phyloP scores from a whole-genome alignment of 2,329 filamentous ascomycete genomes.

The Helotiales sp. region DNA sequence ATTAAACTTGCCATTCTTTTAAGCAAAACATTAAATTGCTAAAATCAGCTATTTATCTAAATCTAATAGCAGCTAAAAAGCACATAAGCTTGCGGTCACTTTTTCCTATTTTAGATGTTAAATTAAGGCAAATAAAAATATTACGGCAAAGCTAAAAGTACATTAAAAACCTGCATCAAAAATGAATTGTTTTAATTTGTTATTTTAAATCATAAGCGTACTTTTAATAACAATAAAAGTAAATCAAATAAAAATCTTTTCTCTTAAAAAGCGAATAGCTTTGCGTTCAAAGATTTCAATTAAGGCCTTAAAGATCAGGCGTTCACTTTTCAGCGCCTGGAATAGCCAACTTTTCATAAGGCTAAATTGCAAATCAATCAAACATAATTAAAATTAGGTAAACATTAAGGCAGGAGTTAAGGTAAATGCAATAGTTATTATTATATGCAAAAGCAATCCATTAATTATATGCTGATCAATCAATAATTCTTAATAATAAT shows the following conservation, averaged over 20 bases:
- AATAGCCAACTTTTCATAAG: slow-evolving; percentile 22
- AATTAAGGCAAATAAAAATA: slow-evolving; percentile 28
- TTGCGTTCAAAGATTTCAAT: slow-evolving; percentile 19
- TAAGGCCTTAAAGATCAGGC: slow-evolving; percentile 13
- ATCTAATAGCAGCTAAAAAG: slow-evolving; percentile 20
- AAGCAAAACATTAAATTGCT: slow-evolving; percentile 20
- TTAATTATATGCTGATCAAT: slow-evolving; percentile 25
- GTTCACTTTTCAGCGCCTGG: slow-evolving; percentile 21
- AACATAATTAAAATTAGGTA: slow-evolving; percentile 11
- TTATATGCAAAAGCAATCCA: slow-evolving; percentile 4
- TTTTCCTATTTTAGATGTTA: slow-evolving; percentile 21
- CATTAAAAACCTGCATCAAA: slow-evolving; percentile 21
- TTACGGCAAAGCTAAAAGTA: slow-evolving; percentile 27
- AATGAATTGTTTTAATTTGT: slow-evolving; percentile 22
- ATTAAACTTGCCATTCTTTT: slow-evolving; percentile 19
- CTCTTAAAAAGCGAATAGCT: slow-evolving; percentile 17
- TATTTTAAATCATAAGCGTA: slow-evolving; percentile 10
- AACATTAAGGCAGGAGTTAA: slow-evolving; percentile 10
- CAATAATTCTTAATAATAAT: slow-evolving; percentile 24
- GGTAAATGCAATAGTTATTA: slow-evolving; percentile 4
- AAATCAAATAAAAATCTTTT: slow-evolving; percentile 20
- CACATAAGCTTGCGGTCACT: slow-evolving; percentile 16
- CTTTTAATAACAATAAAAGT: slow-evolving; percentile 14
- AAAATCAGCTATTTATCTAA: slow-evolving; percentile 19
- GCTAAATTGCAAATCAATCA: slow-evolving; percentile 18